phyloP scores from a whole-genome alignment of 2,329 filamentous ascomycete species.

The Aspergillus jensenii region DNA sequence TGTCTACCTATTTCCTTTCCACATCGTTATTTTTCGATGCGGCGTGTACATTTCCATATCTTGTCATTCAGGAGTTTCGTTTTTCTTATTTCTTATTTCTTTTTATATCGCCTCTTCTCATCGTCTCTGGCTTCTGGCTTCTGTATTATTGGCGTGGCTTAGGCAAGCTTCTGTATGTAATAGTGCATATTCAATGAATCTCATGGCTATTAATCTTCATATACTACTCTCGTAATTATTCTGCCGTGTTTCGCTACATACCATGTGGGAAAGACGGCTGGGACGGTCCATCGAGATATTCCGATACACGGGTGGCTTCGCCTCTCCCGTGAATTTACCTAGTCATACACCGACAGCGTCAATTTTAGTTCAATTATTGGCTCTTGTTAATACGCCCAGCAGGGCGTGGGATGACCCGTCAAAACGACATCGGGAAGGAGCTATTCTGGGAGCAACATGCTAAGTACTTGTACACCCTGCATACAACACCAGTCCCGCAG shows the following conservation, averaged over 20 bases:
- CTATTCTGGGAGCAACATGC: no score
- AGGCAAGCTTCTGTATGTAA: conserved; percentile 20
- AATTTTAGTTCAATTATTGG: no score
- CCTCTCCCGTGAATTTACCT: no score
- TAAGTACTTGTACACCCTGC: no score
- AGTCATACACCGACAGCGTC: no score
- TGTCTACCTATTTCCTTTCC: neutral
- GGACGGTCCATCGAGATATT: no score
- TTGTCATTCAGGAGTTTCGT: conserved; percentile 25
- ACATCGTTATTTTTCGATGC: conserved; percentile 7
- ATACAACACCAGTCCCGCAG: neutral
- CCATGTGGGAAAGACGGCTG: neutral
- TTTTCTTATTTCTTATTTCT: conserved; percentile 13
- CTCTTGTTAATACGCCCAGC: no score
- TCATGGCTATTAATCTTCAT: conserved; percentile 22
- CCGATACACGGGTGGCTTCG: no score
- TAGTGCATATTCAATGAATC: conserved; percentile 31
- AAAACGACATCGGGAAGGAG: no score
- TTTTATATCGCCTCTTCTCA: conserved; percentile 16
- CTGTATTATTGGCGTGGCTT: conserved; percentile 15
- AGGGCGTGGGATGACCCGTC: no score
- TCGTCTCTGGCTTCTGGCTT: conserved; percentile 4
- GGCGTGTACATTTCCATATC: conserved; percentile 17
- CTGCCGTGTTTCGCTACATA: neutral
- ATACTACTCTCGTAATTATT: neutral